Evolutionary conservation across 2,329 filamentous ascomycete genomes (phyloP).

Genomic region (Colletotrichum ledebouriae): DNA sequence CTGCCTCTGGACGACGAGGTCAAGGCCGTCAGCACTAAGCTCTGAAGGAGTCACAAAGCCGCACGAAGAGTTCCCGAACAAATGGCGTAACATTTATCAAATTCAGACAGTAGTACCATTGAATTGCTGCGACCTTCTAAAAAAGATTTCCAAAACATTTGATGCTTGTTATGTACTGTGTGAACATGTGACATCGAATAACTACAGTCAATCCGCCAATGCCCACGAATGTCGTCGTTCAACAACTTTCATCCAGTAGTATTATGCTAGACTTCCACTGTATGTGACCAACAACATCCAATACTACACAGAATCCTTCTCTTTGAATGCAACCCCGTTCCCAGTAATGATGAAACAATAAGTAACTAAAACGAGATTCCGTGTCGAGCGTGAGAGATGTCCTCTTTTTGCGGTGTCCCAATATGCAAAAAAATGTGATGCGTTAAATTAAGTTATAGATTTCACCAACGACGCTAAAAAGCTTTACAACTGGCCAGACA

Average conservation of each 20-base stretch:
- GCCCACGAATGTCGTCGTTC: background rate
- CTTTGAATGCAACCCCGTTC: conserved; percentile 3
- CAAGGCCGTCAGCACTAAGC: conserved; percentile 58
- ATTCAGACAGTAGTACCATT: background rate
- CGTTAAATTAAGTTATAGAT: conserved; percentile 36
- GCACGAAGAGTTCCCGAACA: background rate
- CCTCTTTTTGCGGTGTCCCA: conserved; percentile 24
- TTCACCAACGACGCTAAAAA: background rate
- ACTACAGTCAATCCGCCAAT: conserved; percentile 17
- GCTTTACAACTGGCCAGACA: conserved; percentile 79
- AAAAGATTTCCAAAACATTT: background rate
- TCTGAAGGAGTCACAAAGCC: background rate
- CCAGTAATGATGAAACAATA: background rate
- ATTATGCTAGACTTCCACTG: conserved; percentile 34
- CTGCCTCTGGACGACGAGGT: conserved; percentile 85
- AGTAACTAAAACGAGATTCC: background rate
- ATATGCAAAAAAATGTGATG: conserved; percentile 22
- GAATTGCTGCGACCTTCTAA: background rate
- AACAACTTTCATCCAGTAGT: conserved; percentile 22
- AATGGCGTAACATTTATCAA: background rate
- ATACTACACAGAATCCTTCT: background rate
- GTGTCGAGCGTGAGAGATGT: conserved; percentile 3
- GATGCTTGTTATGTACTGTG: conserved; percentile 7
- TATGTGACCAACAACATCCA: conserved; percentile 14
- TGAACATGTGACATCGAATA: conserved; percentile 4